These are phyloP conservation scores for Mollisiaceae sp. DNA, from an alignment of 2,329 filamentous ascomycete genomes.

Conservation along the genomic window DNA sequence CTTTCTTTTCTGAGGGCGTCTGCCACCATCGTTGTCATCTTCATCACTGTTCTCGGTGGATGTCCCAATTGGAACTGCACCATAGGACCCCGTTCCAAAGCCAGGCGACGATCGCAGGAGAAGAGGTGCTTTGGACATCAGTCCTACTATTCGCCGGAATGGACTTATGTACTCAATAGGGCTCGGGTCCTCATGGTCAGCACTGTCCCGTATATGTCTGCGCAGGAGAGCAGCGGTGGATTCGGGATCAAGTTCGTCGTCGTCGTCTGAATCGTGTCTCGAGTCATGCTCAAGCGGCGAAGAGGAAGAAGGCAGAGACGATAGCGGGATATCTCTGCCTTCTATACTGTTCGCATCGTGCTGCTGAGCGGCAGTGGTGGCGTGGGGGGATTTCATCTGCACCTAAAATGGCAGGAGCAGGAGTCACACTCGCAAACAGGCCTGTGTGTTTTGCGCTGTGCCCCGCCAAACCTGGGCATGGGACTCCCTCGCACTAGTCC, in stretches of 20 bases:
- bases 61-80: constrained; percentile 56
- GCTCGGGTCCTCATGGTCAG: constrained; percentile 27
- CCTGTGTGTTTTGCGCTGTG: neutral
- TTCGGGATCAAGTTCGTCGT: constrained; percentile 38
- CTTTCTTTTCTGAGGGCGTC: constrained; percentile 37
- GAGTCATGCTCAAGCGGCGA: constrained; percentile 19
- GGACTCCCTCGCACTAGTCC: too few species aligned
- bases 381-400: constrained; percentile 18
- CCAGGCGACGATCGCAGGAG: constrained; percentile 64
- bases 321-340: constrained; percentile 34
- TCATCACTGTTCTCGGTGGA: constrained; percentile 45
- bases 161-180: constrained; percentile 26
- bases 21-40: constrained; percentile 38
- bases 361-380: constrained; percentile 4
- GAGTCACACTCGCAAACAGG: neutral
- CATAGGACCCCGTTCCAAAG: constrained; percentile 65
- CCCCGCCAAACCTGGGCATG: neutral
- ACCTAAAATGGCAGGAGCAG: neutral
- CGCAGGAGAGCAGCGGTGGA: constrained; percentile 37
- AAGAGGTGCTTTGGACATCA: constrained; percentile 57
- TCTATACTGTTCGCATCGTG: constrained; percentile 19
- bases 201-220: constrained; percentile 30
- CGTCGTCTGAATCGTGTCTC: constrained; percentile 22
- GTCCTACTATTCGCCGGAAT: constrained; percentile 31
- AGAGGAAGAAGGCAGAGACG: constrained; percentile 18